Evolutionary conservation across 2,329 filamentous ascomycete genomes (phyloP).

Genomic region (Magnaporthiopsis rhizophila): DNA sequence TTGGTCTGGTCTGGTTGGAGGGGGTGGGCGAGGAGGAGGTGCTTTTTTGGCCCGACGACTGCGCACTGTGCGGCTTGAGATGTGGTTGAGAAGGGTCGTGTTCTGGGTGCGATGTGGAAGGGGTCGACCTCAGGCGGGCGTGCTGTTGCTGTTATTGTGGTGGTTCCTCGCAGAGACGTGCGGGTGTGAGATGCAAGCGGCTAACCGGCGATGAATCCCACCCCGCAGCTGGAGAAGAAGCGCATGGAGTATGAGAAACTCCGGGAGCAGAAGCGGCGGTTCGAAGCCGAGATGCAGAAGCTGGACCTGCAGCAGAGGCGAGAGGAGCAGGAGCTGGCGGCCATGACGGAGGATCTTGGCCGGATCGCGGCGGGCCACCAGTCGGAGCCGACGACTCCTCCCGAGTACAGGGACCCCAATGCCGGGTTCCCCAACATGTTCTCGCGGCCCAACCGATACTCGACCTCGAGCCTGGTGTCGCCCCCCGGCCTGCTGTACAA

Average conservation of each 20-base stretch:
- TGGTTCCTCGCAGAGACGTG: neutral
- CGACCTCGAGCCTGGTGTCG: conserved; percentile 77
- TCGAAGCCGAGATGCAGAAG: conserved; percentile 87
- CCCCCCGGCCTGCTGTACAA: conserved; percentile 63
- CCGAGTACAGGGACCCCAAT: conserved; percentile 70
- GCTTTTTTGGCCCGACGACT: too few species aligned
- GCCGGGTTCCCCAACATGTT: conserved; percentile 71
- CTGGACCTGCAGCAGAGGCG: conserved; percentile 77
- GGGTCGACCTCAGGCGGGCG: conserved; percentile 1
- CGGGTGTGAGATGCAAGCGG: neutral
- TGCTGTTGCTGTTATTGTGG: neutral
- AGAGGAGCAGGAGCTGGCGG: conserved; percentile 75
- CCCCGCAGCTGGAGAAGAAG: conserved; percentile 77
- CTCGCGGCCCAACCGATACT: conserved; percentile 80
- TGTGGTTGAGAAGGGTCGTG: neutral
- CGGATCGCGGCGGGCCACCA: conserved; percentile 61
- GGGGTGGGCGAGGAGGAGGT: too few species aligned
- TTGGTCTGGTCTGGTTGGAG: neutral
- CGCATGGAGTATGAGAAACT: conserved; percentile 87
- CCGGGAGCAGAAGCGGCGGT: conserved; percentile 78
- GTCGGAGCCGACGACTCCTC: conserved; percentile 92
- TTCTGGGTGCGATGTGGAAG: neutral
- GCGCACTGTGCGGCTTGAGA: neutral
- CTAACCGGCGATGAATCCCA: conserved; percentile 10
- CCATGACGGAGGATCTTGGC: conserved; percentile 73